Percentiles rank a stretch among this genome's conserved stretches.
These are phyloP conservation scores for Pneumocystis canis DNA, from an alignment of 1,139 yeast species.

Conservation along the genomic window DNA sequence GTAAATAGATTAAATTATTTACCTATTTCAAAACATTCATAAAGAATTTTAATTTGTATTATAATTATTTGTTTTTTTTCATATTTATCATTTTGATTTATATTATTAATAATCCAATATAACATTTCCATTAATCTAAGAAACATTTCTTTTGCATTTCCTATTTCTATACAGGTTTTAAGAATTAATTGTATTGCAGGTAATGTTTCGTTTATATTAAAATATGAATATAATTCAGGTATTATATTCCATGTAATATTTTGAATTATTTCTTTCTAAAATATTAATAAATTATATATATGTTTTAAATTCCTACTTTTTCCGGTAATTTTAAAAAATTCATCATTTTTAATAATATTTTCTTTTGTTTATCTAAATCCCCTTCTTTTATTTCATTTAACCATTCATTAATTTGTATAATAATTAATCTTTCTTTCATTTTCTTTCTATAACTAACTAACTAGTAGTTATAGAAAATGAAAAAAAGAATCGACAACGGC, in stretches of 20 bases:
- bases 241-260: background rate
- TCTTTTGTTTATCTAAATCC: no score
- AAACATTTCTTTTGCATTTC: background rate
- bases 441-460: no score
- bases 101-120: background rate
- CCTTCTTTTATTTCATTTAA: no score
- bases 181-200: background rate
- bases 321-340: background rate
- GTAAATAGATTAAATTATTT: background rate
- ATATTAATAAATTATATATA: background rate
- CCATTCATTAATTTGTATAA: no score
- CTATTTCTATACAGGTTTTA: background rate
- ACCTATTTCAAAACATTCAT: background rate
- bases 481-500: background rate
- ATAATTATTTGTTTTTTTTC: background rate
- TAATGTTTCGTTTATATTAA: background rate
- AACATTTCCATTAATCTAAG: background rate
- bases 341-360: no score
- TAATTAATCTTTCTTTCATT: no score
- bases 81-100: background rate
- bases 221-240: background rate
- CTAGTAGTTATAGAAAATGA: no score
- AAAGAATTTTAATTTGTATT: background rate
- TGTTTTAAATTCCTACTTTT: background rate
- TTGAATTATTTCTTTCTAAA: background rate